These are phyloP conservation scores for Malus domestica DNA, from an alignment of 306 rosid genomes.

Conservation along the genomic window DNA sequence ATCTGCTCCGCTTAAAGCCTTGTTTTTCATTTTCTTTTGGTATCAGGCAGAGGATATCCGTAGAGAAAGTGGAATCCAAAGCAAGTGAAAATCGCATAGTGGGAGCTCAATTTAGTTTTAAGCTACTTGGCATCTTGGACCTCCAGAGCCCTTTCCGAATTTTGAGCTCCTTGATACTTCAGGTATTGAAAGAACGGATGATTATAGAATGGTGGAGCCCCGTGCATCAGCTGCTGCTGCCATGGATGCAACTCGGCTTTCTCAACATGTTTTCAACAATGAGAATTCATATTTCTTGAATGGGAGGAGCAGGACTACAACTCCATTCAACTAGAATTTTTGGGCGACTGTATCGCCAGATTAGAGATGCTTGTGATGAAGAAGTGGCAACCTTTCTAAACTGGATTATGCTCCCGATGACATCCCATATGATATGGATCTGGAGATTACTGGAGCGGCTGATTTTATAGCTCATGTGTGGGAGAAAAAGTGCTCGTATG, in stretches of 20 bases:
- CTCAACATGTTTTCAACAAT: slow-evolving; percentile 36
- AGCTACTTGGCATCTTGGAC: slow-evolving; percentile 42
- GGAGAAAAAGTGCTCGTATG: slow-evolving; percentile 62
- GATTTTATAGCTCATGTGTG: slow-evolving; percentile 64
- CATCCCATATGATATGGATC: slow-evolving; percentile 57
- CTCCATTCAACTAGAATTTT: slow-evolving; percentile 62
- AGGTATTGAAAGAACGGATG: slow-evolving; percentile 19
- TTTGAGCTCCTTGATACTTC: slow-evolving; percentile 26
- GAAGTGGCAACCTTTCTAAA: slow-evolving; percentile 33
- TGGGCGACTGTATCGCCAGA: slow-evolving; percentile 62
- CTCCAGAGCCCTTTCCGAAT: slow-evolving; percentile 49
- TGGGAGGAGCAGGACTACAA: slow-evolving; percentile 50
- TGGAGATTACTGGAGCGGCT: slow-evolving; percentile 43
- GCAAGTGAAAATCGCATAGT: slow-evolving; percentile 28
- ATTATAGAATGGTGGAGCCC: slow-evolving; percentile 45
- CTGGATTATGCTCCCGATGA: slow-evolving; percentile 14
- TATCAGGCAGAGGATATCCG: not conserved
- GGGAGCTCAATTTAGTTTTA: slow-evolving; percentile 66
- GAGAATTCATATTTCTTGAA: slow-evolving; percentile 43
- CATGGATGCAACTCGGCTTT: slow-evolving; percentile 38
- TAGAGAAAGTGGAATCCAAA: slow-evolving; percentile 38
- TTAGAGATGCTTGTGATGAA: slow-evolving; percentile 46
- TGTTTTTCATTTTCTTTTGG: not conserved
- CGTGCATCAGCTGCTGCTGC: slow-evolving; percentile 56
- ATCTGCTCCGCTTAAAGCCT: not conserved